phyloP scores from a whole-genome alignment of 441 rosid species.

The Adansonia grandidieri region DNA sequence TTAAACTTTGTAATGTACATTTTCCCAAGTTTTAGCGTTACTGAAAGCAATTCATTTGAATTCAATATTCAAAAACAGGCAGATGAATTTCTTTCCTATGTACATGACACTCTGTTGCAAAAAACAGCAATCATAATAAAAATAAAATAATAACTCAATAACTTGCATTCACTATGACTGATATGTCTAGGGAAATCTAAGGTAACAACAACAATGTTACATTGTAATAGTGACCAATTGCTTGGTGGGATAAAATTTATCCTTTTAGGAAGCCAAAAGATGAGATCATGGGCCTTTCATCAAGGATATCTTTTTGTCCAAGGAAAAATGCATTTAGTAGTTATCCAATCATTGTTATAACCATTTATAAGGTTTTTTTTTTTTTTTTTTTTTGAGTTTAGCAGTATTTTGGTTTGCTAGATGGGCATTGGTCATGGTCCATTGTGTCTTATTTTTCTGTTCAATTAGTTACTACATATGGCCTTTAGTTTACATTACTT shows the following conservation, averaged over 20 bases:
- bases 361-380: background rate
- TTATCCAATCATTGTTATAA: background rate
- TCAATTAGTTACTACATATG: background rate
- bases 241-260: background rate
- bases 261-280: background rate
- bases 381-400: background rate
- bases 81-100: background rate
- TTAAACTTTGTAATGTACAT: background rate
- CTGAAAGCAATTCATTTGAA: background rate
- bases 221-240: background rate
- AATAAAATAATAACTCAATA: background rate
- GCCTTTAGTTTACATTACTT: background rate
- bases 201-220: conserved; percentile 2
- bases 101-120: conserved; percentile 5
- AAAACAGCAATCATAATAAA: background rate
- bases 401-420: background rate
- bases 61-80: background rate
- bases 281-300: background rate
- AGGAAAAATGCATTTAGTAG: background rate
- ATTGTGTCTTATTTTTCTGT: background rate
- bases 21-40: background rate
- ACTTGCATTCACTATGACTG: background rate
- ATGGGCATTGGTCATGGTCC: background rate
- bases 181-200: background rate
- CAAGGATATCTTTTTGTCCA: background rate